Evolutionary conservation across 441 rosid species (phyloP).

Genomic region (Populus tomentosa): DNA sequence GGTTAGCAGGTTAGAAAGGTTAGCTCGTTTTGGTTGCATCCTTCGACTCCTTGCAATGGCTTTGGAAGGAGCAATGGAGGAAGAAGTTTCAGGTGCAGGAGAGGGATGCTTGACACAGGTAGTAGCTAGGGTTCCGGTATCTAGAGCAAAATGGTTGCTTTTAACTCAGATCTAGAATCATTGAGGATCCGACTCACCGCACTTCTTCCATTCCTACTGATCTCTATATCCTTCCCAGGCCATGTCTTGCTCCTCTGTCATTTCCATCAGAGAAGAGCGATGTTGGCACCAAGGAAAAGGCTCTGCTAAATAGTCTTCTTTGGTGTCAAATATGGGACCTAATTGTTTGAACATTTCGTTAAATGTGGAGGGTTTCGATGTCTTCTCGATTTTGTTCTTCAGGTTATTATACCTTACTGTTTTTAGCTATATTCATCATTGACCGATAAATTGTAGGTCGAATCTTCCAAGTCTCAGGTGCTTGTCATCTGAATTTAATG

Average conservation of each 20-base stretch:
- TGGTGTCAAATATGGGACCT: not conserved
- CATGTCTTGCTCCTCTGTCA: slow-evolving; percentile 48
- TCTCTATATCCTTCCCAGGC: slow-evolving; percentile 92
- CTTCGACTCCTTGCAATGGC: not conserved
- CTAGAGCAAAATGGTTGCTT: not conserved
- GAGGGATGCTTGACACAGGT: no score
- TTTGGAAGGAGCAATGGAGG: no score
- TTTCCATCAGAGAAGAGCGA: no score
- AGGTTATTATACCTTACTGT: not conserved
- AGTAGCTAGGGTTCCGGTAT: no score
- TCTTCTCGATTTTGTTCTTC: not conserved
- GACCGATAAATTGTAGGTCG: not conserved
- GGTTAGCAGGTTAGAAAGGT: no score
- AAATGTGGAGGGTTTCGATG: not conserved
- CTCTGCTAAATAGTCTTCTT: not conserved
- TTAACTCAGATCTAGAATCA: slow-evolving; percentile 43
- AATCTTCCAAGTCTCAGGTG: no score
- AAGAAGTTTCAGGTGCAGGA: no score
- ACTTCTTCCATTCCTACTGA: slow-evolving; percentile 88
- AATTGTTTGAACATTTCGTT: not conserved
- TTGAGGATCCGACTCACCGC: slow-evolving; percentile 45
- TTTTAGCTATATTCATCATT: not conserved
- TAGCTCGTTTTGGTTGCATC: no score
- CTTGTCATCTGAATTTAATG: not conserved
- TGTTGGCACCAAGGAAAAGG: not conserved